Conservation (phyloP, 2,329 filamentous ascomycete species). For the Aschersonia sp. region DNA sequence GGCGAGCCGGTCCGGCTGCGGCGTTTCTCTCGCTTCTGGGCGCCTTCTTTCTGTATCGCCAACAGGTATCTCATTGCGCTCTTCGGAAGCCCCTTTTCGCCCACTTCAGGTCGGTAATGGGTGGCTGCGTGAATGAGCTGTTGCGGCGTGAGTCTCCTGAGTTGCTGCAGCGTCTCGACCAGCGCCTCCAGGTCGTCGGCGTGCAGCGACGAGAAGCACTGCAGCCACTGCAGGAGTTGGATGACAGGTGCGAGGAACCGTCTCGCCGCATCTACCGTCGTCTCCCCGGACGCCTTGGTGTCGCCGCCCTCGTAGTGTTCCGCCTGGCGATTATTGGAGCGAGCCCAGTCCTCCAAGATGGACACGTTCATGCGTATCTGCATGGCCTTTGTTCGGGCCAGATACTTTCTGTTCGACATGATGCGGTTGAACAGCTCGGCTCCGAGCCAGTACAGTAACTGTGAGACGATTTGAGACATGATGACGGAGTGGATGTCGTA, state of each 20-base stretch:
- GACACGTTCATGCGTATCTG: constrained; percentile 99
- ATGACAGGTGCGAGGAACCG: constrained; percentile 81
- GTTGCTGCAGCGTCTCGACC: constrained; percentile 75
- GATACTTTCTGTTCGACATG: constrained; percentile 89
- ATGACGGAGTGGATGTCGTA: constrained; percentile 99
- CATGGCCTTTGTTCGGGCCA: constrained; percentile 96
- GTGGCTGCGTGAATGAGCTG: constrained; percentile 86
- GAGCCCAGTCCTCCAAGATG: constrained; percentile 87
- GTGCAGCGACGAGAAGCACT: constrained; percentile 88
- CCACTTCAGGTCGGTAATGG: constrained; percentile 88
- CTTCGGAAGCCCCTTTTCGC: constrained; percentile 83
- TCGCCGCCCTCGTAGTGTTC: constrained; percentile 94
- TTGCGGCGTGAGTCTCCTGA: constrained; percentile 70
- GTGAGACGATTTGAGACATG: constrained; percentile 76
- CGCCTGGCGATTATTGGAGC: constrained; percentile 81
- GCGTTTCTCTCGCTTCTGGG: constrained; percentile 40
- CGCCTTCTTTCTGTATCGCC: constrained; percentile 62
- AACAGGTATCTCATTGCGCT: constrained; percentile 76
- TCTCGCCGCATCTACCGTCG: constrained; percentile 69
- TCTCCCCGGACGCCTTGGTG: constrained; percentile 72
- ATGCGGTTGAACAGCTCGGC: constrained; percentile 96
- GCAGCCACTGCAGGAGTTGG: constrained; percentile 90
- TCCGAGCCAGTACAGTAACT: constrained; percentile 91
- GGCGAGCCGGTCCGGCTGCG: constrained; percentile 32
- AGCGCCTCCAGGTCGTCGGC: constrained; percentile 77